Evolutionary conservation across 257 asterid genomes (phyloP).

Genomic region (Solanum pennellii): DNA sequence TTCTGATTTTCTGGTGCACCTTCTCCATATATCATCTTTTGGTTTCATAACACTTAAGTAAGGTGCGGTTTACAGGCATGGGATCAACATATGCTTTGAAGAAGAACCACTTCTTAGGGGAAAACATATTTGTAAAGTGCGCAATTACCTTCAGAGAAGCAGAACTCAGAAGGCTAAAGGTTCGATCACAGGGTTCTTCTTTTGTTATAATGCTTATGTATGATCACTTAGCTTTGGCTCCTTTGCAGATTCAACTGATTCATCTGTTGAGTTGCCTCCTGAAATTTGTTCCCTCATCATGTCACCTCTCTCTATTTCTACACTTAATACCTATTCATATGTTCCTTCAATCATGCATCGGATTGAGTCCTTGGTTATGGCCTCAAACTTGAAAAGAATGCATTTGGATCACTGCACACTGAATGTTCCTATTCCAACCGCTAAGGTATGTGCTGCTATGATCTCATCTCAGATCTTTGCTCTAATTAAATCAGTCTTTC

Average conservation of each 20-base stretch:
- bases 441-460: conserved; percentile 23
- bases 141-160: conserved; percentile 49
- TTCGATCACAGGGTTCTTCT: background rate
- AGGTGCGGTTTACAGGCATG: conserved; percentile 38
- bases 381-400: conserved; percentile 46
- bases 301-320: conserved; percentile 50
- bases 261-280: conserved; percentile 64
- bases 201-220: background rate
- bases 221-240: background rate
- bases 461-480: background rate
- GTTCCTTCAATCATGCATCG: conserved; percentile 80
- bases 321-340: conserved; percentile 50
- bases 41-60: background rate
- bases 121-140: conserved; percentile 28
- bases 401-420: conserved; percentile 29
- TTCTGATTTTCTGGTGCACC: background rate
- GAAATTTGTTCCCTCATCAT: conserved; percentile 60
- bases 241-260: conserved; percentile 33
- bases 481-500: background rate
- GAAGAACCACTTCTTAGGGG: conserved; percentile 40
- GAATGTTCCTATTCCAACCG: conserved; percentile 36
- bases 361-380: conserved; percentile 65
- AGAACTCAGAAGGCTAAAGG: conserved; percentile 39
- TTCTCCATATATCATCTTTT: background rate
- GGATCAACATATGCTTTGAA: conserved; percentile 30